phyloP scores from a whole-genome alignment of 352 stramenopile genomes.

The Phytopythium litorale region DNA sequence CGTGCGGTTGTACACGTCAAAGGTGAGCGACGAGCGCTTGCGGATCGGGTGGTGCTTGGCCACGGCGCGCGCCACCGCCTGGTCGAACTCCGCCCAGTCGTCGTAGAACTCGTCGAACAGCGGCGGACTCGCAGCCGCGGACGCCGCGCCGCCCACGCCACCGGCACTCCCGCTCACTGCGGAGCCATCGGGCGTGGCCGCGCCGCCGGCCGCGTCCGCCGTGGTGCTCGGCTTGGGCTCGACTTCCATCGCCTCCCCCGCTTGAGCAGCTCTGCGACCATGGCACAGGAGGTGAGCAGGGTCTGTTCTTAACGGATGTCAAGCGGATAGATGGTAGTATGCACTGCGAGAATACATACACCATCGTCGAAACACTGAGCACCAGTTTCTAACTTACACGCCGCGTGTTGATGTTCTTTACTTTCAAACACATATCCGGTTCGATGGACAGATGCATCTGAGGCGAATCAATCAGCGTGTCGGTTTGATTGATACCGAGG shows the following conservation, averaged over 20 bases:
- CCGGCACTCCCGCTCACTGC: not conserved
- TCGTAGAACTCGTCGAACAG: slow-evolving; percentile 76
- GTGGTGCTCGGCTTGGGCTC: not conserved
- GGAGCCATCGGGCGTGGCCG: not conserved
- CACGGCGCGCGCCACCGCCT: slow-evolving; percentile 52
- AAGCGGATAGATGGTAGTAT: no score
- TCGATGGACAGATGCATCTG: no score
- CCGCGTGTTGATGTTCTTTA: no score
- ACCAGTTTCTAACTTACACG: no score
- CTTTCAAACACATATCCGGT: no score
- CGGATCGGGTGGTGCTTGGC: slow-evolving; percentile 70
- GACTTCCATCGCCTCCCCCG: not conserved
- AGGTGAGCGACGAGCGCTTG: slow-evolving; percentile 80
- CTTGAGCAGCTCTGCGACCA: no score
- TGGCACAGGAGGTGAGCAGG: no score
- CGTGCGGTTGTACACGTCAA: slow-evolving; percentile 84
- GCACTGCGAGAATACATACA: no score
- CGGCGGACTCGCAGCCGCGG: slow-evolving; percentile 9
- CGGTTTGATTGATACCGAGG: no score
- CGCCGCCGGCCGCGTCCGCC: not conserved
- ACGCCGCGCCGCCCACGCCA: not conserved
- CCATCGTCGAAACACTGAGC: no score
- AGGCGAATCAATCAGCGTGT: no score
- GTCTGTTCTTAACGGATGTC: no score
- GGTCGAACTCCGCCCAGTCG: slow-evolving; percentile 69